Conservation (phyloP, 306 rosid genomes). For the Echinosophora koreensis region DNA sequence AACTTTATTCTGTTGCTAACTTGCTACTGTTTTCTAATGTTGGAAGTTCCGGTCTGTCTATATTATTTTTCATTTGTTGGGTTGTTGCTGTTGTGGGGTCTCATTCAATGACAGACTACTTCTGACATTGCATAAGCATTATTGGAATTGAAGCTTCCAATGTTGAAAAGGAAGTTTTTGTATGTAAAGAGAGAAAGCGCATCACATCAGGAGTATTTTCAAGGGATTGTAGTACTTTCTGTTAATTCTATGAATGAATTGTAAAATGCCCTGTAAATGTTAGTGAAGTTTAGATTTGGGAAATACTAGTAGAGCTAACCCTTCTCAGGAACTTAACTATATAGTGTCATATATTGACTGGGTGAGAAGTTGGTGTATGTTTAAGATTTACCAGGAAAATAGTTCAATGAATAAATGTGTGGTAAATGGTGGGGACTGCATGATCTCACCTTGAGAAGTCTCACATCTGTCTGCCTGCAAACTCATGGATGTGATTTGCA, state of each 20-base stretch:
- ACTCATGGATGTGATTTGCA: slow-evolving; percentile 47
- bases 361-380: slow-evolving; percentile 47
- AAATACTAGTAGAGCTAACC: neutral
- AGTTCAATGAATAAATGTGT: slow-evolving; percentile 15
- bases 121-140: slow-evolving; percentile 42
- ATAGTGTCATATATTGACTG: slow-evolving; percentile 8
- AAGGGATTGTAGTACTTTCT: neutral
- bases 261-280: neutral
- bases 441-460: neutral
- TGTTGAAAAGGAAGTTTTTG: neutral
- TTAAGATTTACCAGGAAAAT: slow-evolving; percentile 32
- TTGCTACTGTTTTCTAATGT: neutral
- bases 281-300: slow-evolving; percentile 19
- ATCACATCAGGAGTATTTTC: slow-evolving; percentile 7
- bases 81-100: slow-evolving; percentile 49
- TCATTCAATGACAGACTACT: slow-evolving; percentile 40
- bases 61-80: slow-evolving; percentile 7
- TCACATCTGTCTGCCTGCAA: slow-evolving; percentile 38
- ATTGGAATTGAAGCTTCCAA: slow-evolving; percentile 39
- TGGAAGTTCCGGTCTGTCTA: slow-evolving; percentile 39
- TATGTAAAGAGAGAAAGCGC: slow-evolving; percentile 7
- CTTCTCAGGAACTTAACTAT: neutral
- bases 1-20: slow-evolving; percentile 10
- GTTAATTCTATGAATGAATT: slow-evolving; percentile 14
- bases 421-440: slow-evolving; percentile 45